Base-by-base conservation (phyloP, 2,329 filamentous ascomycete genomes). In the Hypoxylon sp. region DNA sequence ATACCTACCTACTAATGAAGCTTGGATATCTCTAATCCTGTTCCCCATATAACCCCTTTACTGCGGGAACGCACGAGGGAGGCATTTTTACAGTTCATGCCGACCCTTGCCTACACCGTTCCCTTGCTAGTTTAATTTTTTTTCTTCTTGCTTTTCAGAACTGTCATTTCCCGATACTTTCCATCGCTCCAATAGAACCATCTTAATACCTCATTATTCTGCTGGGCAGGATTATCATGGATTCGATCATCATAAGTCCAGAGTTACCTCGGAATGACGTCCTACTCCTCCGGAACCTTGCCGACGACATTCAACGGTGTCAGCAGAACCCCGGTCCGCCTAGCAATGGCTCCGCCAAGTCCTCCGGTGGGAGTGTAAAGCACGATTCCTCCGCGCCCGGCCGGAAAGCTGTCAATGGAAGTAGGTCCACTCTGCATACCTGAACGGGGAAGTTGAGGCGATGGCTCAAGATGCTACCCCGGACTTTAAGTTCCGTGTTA, bases 261-360 rank as follows among this genome's bases (percentile, higher is more conserved):
- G 79, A 79, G 61, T 74, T 85, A 64, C 83, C 82, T 35, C 79
- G 75, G 66, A 76, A 82, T 44, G 83, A 85, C 70, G 72, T 74
- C 22, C 69, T 83, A 17, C 77, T 84, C 11, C 76, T 85, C 17
- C 74, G 77, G 72, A 82, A 79, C 65, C 76, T 85, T 48, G 76
- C 78, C 63, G 73, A 76, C 35, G 82, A 84, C 61, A 81, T 84
- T 65, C 71, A 74, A 13, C 57, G 64, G 35, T 72, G 46, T 62
- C 75, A 56, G 66, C 73, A 55, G 51, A 73, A 30, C 35, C 30
- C 48, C 55, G 56, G 30, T 35, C 66, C 64, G 63, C 69, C 58
- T 50, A 35, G 40, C 44, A 51, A 58, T n/a, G 22, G 20, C 51
- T 61, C 68, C 50, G 62, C 49, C 22, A 44, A 62, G 31, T 46